A percentile compares a stretch with the other conserved stretches of the same genome.
Conservation (phyloP, 1,139 yeast genomes). For the Yamadazyma atlantica region DNA sequence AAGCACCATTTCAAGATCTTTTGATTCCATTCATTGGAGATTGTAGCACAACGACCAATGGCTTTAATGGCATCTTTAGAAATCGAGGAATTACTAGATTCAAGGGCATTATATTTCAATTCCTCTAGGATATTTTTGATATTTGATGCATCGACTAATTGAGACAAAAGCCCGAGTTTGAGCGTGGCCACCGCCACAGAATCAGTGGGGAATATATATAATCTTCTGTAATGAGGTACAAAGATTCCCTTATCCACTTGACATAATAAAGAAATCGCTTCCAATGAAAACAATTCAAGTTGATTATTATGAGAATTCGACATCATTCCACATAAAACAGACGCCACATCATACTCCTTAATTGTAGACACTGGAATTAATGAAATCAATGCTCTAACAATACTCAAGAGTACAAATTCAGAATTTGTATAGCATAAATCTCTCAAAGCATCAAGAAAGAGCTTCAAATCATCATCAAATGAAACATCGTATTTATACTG, state of each 20-base stretch:
- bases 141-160: conserved; percentile 53
- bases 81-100: conserved; percentile 30
- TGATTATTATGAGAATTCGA: conserved; percentile 30
- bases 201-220: conserved; percentile 64
- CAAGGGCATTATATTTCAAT: conserved; percentile 62
- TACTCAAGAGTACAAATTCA: conserved; percentile 63
- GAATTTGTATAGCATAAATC: conserved; percentile 51
- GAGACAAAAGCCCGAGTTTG: conserved; percentile 66
- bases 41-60: conserved; percentile 51
- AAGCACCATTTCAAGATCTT: conserved; percentile 45
- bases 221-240: conserved; percentile 46
- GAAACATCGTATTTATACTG: conserved; percentile 35
- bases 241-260: conserved; percentile 44
- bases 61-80: conserved; percentile 60
- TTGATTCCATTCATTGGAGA: conserved; percentile 35
- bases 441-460: conserved; percentile 49
- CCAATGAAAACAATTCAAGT: conserved; percentile 37
- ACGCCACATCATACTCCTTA: conserved; percentile 47
- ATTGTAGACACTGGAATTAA: conserved; percentile 55
- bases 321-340: conserved; percentile 47
- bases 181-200: conserved; percentile 40
- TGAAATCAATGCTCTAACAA: conserved; percentile 53
- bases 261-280: conserved; percentile 39
- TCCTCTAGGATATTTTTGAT: conserved; percentile 59
- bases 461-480: conserved; percentile 55